These are phyloP conservation scores for Cladosporium sphaerospermum DNA, from an alignment of 2,329 filamentous ascomycete species.

Conservation along the genomic window DNA sequence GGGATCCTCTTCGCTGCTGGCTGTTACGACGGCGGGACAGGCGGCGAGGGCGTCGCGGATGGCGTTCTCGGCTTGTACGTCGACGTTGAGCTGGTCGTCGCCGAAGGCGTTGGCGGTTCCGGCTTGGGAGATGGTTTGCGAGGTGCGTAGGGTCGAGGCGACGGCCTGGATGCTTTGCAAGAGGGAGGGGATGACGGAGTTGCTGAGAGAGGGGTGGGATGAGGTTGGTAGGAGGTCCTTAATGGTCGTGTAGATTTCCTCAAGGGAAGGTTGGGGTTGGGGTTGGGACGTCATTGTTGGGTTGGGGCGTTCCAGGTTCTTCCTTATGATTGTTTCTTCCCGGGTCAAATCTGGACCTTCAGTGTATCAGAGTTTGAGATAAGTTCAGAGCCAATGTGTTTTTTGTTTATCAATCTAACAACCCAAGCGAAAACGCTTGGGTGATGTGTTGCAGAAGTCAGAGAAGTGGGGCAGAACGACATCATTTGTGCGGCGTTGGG, in stretches of 20 bases:
- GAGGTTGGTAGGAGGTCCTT: slow-evolving; percentile 1
- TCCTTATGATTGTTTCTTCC: no score
- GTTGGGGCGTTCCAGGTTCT: no score
- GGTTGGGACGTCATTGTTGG: neutral
- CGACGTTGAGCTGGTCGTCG: slow-evolving; percentile 55
- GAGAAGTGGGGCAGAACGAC: neutral
- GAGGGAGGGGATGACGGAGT: slow-evolving; percentile 45
- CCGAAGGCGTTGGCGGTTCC: slow-evolving; percentile 53
- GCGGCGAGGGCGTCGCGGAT: slow-evolving; percentile 41
- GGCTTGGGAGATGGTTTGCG: slow-evolving; percentile 43
- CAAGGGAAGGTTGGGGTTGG: neutral
- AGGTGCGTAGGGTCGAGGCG: slow-evolving; percentile 38
- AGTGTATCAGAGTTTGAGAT: no score
- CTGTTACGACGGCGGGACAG: slow-evolving; percentile 44
- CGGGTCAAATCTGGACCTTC: no score
- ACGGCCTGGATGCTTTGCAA: slow-evolving; percentile 43
- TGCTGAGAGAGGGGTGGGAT: slow-evolving; percentile 6
- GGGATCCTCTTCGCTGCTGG: slow-evolving; percentile 57
- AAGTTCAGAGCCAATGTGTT: no score
- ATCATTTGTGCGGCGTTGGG: neutral
- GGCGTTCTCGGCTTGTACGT: slow-evolving; percentile 46
- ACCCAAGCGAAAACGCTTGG: no score
- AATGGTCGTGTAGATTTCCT: neutral
- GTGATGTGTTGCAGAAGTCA: neutral
- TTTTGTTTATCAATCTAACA: no score